phyloP scores from a whole-genome alignment of 176 grass and related monocot species.

The Oryza glaberrima region DNA sequence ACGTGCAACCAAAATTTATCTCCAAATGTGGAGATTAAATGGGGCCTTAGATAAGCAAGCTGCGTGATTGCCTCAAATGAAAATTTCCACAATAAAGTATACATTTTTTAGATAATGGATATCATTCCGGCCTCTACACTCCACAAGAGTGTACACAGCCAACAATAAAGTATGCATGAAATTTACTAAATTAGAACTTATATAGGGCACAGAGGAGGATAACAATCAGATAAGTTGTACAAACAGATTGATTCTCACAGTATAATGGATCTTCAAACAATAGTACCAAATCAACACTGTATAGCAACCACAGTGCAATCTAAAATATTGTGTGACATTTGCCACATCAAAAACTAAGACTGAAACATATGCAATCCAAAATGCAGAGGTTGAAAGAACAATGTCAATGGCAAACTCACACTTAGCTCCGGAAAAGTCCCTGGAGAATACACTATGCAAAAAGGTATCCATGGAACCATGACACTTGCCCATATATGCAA shows the following conservation, averaged over 20 bases:
- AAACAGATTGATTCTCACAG: background rate
- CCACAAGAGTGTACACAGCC: too few species aligned
- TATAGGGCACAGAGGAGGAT: background rate
- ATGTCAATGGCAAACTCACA: background rate
- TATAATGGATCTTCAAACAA: background rate
- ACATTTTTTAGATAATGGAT: background rate
- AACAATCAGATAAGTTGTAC: background rate
- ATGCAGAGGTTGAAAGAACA: background rate
- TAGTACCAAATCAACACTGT: background rate
- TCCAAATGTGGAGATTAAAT: too few species aligned
- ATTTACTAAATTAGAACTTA: conserved; percentile 1
- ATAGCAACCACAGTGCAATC: conserved; percentile 1
- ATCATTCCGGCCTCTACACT: background rate
- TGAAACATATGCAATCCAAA: conserved; percentile 4
- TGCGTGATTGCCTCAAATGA: background rate
- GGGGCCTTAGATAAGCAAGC: background rate
- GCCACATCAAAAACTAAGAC: background rate
- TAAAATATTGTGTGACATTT: background rate
- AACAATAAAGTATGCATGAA: background rate
- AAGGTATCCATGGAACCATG: background rate
- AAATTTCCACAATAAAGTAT: background rate
- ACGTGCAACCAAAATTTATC: too few species aligned
- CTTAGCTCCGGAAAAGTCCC: background rate
- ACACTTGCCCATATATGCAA: background rate
- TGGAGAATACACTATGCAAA: background rate